Base-by-base conservation (phyloP, 345 rosid genomes). In the Physaria fendleri region DNA sequence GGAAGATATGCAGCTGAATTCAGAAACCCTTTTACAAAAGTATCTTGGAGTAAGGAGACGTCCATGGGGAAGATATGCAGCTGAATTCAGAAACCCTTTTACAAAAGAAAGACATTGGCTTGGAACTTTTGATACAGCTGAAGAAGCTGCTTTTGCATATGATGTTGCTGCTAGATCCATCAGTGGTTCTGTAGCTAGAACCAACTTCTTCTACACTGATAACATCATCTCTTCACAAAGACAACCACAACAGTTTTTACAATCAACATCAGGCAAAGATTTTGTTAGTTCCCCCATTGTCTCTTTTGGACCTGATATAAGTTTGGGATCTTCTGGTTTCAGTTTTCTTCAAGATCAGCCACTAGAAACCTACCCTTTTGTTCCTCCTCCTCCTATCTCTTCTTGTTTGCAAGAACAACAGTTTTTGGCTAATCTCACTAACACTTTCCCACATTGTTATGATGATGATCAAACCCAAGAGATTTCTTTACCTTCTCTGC, bases 51-150 rank as follows among this genome's bases (percentile, higher is more conserved):
- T 87, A 1, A 56, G 91, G 53, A 74, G 87, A 32, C 62, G 95
- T 69, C 95, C 91, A 28, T 87, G 95, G 95, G 95, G 89, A 9
- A 76, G 89, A 54, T 87, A 87, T 54, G 91, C 95, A 14, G 87
- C 95, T 10, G 95, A 87, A 73, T 84, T 87, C 66, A 71, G 91
- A 70, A 83, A 87, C 80, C 95, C 87, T 24, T 73, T 79, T 13
- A 84, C 95, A 20, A 87, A 84, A 62, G 87, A 87, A 68, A 78
- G 91, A 67, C 88, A 78, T 50, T 87, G 95, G 95, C 80, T 87
- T n/a, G 88, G 95, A 17, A 87, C 91, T 11, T 84, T 84, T 24
- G 89, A 87, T 72, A 87, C 95, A 9, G 88, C 91, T 0, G 82
- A 82, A 68, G 88, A 84, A 57, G 95, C 91, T 5, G 91, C 89